Percentiles rank a stretch among this genome's conserved stretches.
Conservation (phyloP, 768 basidiomycete genomes). For the Lactarius quietus region DNA sequence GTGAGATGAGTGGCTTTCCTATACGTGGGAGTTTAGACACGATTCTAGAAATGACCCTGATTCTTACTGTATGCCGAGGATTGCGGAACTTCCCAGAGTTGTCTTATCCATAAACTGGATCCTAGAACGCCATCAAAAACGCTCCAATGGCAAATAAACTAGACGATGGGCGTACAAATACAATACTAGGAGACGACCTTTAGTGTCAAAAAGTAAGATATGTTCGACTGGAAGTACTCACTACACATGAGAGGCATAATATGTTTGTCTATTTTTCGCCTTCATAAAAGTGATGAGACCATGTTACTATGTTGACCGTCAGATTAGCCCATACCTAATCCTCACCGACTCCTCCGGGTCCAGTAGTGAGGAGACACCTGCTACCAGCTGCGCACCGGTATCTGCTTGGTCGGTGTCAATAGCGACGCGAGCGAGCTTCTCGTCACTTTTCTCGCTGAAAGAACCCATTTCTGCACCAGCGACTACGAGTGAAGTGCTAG, state of each 20-base stretch:
- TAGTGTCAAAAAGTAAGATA: not conserved
- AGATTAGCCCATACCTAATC: conserved; percentile 38
- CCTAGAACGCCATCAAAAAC: conserved; percentile 36
- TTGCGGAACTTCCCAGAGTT: conserved; percentile 62
- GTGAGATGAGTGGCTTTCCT: conserved; percentile 60
- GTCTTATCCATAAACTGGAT: conserved; percentile 81
- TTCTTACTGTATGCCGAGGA: conserved; percentile 63
- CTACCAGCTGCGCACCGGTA: conserved; percentile 56
- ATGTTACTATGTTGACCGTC: not conserved
- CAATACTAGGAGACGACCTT: conserved; percentile 39
- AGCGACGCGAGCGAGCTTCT: conserved; percentile 29
- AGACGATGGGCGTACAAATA: conserved; percentile 43
- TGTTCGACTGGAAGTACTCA: conserved; percentile 41
- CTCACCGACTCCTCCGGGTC: conserved; percentile 51
- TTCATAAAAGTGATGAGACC: conserved; percentile 28
- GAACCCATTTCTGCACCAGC: conserved; percentile 10
- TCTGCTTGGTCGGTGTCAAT: conserved; percentile 52
- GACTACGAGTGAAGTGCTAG: not conserved
- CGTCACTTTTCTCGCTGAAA: conserved; percentile 18
- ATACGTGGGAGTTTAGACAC: conserved; percentile 1
- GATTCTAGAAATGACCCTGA: not conserved
- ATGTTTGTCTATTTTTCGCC: conserved; percentile 60
- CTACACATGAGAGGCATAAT: conserved; percentile 71
- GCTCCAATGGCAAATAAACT: not conserved
- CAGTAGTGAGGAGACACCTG: conserved; percentile 42